phyloP scores from a whole-genome alignment of 345 rosid species.

The Erodium maritimum region DNA sequence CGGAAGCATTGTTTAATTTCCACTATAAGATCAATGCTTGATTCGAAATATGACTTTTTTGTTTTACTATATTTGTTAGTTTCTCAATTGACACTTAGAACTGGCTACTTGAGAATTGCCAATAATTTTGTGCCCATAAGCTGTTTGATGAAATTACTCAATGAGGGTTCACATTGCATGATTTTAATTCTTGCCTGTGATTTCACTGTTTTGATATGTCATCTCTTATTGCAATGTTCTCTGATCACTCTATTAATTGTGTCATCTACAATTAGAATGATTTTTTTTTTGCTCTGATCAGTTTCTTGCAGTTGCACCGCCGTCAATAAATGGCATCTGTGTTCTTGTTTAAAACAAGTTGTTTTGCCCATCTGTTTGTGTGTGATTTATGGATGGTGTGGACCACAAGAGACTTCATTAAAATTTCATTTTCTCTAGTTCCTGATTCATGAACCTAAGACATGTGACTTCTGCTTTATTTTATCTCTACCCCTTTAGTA shows the following conservation, averaged over 20 bases:
- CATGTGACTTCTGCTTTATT: neutral
- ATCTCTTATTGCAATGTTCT: neutral
- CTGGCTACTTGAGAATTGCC: too few relatives aligned
- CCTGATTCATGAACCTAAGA: neutral
- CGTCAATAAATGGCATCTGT: neutral
- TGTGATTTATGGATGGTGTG: neutral
- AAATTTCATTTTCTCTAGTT: neutral
- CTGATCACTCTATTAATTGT: neutral
- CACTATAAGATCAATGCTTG: too few relatives aligned
- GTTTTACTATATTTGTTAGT: too few relatives aligned
- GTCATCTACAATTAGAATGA: neutral
- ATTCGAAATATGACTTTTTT: too few relatives aligned
- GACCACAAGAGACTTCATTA: neutral
- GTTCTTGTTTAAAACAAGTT: too few relatives aligned
- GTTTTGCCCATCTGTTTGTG: neutral
- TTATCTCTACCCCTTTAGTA: neutral
- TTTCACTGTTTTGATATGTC: neutral
- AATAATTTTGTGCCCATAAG: neutral
- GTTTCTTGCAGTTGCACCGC: neutral
- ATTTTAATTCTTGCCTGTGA: neutral
- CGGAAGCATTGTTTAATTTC: too few relatives aligned
- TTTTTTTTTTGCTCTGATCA: neutral
- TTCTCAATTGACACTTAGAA: too few relatives aligned
- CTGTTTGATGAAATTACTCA: neutral
- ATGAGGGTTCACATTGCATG: neutral